These are phyloP conservation scores for Cicer bijugum DNA, from an alignment of 306 rosid species.

Conservation along the genomic window DNA sequence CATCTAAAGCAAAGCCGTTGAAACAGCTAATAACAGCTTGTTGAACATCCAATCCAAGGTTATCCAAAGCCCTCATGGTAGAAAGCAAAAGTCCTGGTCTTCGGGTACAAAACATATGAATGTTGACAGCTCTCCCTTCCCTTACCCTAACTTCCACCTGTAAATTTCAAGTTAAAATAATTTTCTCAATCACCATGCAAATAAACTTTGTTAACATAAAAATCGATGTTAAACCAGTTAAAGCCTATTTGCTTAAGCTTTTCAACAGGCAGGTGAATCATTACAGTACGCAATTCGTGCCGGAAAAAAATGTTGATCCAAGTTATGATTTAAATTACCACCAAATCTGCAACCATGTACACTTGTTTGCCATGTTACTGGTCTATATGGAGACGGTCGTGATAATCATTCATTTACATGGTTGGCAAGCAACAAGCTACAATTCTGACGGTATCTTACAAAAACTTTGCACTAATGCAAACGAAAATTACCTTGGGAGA, in stretches of 20 bases:
- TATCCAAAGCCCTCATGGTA: conserved; percentile 86
- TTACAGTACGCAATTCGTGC: conserved; percentile 15
- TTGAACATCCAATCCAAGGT: conserved; percentile 91
- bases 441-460: background rate
- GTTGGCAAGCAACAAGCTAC: conserved; percentile 18
- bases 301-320: conserved; percentile 19
- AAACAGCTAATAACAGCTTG: conserved; percentile 99
- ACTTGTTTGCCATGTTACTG: conserved; percentile 15
- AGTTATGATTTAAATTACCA: conserved; percentile 20
- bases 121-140: conserved; percentile 94
- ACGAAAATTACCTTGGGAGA: conserved; percentile 71
- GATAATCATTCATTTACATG: conserved; percentile 8
- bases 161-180: conserved; percentile 38
- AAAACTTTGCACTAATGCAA: background rate
- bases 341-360: conserved; percentile 23
- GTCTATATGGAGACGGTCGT: background rate
- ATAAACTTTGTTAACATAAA: conserved; percentile 14
- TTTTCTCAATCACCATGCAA: conserved; percentile 27
- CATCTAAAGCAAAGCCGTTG: conserved; percentile 94
- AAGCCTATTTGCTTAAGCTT: no score
- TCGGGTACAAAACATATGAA: conserved; percentile 95
- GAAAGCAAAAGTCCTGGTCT: conserved; percentile 93
- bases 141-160: conserved; percentile 88
- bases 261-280: background rate
- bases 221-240: background rate